These are phyloP conservation scores for Starmerella davenportii DNA, from an alignment of 805 yeast species.

Conservation along the genomic window DNA sequence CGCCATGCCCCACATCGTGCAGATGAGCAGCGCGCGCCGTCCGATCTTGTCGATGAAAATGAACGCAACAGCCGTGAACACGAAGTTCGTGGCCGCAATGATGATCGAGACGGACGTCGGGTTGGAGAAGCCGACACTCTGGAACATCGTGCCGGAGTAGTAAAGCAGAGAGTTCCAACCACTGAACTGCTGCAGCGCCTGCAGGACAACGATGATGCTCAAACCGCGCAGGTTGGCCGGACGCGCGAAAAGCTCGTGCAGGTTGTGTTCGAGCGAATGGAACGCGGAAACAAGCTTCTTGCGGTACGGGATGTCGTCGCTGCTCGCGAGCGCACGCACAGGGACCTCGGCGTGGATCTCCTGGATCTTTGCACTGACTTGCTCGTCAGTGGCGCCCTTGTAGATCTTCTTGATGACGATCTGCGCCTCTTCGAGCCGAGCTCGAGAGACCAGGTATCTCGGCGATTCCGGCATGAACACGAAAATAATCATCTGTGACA, in stretches of 20 bases:
- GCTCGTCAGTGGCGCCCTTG: conserved; percentile 40
- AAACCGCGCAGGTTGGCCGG: conserved; percentile 70
- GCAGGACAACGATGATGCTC: conserved; percentile 77
- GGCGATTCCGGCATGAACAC: conserved; percentile 91
- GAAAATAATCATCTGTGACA: conserved; percentile 55
- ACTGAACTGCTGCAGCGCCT: conserved; percentile 90
- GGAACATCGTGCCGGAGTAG: conserved; percentile 80
- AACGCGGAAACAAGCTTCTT: conserved; percentile 14
- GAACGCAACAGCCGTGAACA: conserved; percentile 72
- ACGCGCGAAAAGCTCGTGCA: conserved; percentile 21
- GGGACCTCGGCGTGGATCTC: conserved; percentile 27
- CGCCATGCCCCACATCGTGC: conserved; percentile 77
- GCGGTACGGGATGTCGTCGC: conserved; percentile 12
- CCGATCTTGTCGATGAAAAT: conserved; percentile 76
- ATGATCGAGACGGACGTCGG: conserved; percentile 90
- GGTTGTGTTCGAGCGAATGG: conserved; percentile 18
- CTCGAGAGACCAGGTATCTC: conserved; percentile 62
- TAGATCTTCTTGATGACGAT: conserved; percentile 48
- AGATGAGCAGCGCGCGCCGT: conserved; percentile 60
- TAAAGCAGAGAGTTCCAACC: conserved; percentile 96
- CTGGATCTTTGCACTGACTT: conserved; percentile 46
- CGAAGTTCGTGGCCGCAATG: conserved; percentile 85
- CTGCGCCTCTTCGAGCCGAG: conserved; percentile 45
- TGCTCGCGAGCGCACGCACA: conserved; percentile 13
- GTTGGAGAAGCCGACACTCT: conserved; percentile 72